Conservation (phyloP, 192 early-diverging fungal species). For the Mortierella antarctica region DNA sequence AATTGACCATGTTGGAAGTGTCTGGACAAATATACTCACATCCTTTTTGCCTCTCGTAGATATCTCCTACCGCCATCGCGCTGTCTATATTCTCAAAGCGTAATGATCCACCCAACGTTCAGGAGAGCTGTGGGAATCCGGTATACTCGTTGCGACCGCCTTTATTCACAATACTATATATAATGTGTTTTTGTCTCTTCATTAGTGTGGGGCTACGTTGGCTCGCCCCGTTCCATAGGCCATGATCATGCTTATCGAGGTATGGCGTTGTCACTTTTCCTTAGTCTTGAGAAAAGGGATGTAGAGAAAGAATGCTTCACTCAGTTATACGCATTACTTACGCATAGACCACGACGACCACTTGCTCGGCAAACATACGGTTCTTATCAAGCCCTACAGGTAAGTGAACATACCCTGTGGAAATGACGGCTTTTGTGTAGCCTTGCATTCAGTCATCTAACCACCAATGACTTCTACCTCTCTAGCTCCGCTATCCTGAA, state of each 20-base stretch:
- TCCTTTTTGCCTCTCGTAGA: neutral
- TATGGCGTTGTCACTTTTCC: neutral
- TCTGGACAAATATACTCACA: neutral
- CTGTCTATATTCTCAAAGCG: constrained; percentile 32
- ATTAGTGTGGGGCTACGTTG: constrained; percentile 30
- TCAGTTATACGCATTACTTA: too few species aligned
- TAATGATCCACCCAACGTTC: neutral
- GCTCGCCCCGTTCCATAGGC: constrained; percentile 6
- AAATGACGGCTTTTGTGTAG: neutral
- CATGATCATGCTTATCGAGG: constrained; percentile 4
- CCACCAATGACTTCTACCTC: neutral
- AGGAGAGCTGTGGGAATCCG: neutral
- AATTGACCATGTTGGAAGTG: too few species aligned
- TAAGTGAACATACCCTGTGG: neutral
- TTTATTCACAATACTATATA: neutral
- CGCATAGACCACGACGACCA: constrained; percentile 38
- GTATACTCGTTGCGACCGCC: neutral
- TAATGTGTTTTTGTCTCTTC: neutral
- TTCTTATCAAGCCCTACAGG: constrained; percentile 40
- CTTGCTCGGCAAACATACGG: constrained; percentile 34
- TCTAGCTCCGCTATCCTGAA: constrained; percentile 61
- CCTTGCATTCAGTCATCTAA: neutral
- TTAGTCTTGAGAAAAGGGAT: too few species aligned
- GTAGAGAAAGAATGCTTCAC: too few species aligned
- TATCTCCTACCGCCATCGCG: constrained; percentile 25